Conservation (phyloP, 2,329 filamentous ascomycete genomes). For the Aureobasidium sp. region DNA sequence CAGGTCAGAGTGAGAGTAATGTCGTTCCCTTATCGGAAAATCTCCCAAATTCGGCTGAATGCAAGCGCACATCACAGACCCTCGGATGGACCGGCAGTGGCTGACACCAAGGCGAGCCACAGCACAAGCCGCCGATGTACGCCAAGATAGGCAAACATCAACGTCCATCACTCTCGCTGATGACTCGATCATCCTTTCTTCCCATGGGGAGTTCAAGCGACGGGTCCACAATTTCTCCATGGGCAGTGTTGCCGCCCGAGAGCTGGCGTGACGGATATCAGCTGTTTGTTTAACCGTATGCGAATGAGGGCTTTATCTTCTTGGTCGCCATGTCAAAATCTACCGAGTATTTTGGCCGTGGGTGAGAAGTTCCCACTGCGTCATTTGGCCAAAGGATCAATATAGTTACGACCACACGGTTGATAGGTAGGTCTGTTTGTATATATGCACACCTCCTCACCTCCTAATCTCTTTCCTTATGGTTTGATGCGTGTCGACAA, state of each 20-base stretch:
- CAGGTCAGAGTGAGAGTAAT: too few species aligned
- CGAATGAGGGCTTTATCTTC: too few species aligned
- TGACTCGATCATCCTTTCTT: neutral
- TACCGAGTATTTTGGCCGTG: neutral
- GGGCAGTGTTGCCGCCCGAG: neutral
- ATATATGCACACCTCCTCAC: neutral
- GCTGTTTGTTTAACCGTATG: neutral
- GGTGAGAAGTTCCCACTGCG: neutral
- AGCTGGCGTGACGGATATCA: neutral
- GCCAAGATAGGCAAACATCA: neutral
- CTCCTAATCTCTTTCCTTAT: neutral
- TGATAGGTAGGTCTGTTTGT: neutral
- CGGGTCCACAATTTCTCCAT: neutral
- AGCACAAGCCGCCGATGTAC: neutral
- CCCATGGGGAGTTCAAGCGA: neutral
- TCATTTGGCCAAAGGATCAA: neutral
- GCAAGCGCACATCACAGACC: neutral
- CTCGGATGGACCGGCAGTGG: constrained; percentile 4
- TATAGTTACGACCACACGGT: neutral
- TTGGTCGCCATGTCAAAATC: neutral
- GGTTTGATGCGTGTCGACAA: too few species aligned
- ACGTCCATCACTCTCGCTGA: neutral
- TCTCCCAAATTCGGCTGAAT: neutral
- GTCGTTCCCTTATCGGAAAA: neutral
- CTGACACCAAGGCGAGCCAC: constrained; percentile 1